Percentiles rank a stretch among this genome's conserved stretches.
phyloP scores from a whole-genome alignment of 2,329 filamentous ascomycete genomes.

The Cephalotrichum gorgonifer region DNA sequence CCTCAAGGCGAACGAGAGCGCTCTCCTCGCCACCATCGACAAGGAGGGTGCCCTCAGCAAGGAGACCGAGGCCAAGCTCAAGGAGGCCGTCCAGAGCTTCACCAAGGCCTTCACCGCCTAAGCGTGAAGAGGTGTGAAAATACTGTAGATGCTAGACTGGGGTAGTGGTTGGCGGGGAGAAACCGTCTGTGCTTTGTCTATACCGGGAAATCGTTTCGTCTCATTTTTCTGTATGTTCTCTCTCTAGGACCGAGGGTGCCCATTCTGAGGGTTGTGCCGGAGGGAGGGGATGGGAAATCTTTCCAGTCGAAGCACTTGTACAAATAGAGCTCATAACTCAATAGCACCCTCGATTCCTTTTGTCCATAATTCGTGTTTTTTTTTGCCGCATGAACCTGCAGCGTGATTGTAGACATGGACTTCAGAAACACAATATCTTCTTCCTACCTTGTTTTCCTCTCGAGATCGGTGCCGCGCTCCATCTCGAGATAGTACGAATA shows the following conservation, averaged over 20 bases:
- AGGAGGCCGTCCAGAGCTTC: slow-evolving; percentile 67
- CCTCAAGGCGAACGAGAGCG: slow-evolving; percentile 82
- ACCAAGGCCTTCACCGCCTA: slow-evolving; percentile 81
- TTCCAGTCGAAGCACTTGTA: slow-evolving; percentile 46
- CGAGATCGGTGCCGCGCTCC: too few relatives aligned
- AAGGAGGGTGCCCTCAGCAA: slow-evolving; percentile 96
- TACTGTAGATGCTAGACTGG: slow-evolving; percentile 17
- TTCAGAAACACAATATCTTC: too few relatives aligned
- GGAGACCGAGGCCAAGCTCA: slow-evolving; percentile 76
- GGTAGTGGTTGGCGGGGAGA: slow-evolving; percentile 15
- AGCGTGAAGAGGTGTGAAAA: slow-evolving; percentile 22
- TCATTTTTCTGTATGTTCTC: slow-evolving; percentile 27
- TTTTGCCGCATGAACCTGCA: neutral
- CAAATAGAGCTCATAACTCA: slow-evolving; percentile 53
- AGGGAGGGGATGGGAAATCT: slow-evolving; percentile 31
- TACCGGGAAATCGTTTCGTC: slow-evolving; percentile 23
- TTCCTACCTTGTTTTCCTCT: too few relatives aligned
- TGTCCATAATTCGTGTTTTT: slow-evolving; percentile 22
- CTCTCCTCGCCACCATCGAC: slow-evolving; percentile 76
- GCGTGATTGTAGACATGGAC: neutral
- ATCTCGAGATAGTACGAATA: too few relatives aligned
- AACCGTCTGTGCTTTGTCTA: slow-evolving; percentile 30
- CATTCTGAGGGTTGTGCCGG: slow-evolving; percentile 34
- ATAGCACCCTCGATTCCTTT: slow-evolving; percentile 52
- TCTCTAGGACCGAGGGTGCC: slow-evolving; percentile 34